Evolutionary conservation across 192 early-diverging fungal species (phyloP).

Genomic region (Endogone sp.): DNA sequence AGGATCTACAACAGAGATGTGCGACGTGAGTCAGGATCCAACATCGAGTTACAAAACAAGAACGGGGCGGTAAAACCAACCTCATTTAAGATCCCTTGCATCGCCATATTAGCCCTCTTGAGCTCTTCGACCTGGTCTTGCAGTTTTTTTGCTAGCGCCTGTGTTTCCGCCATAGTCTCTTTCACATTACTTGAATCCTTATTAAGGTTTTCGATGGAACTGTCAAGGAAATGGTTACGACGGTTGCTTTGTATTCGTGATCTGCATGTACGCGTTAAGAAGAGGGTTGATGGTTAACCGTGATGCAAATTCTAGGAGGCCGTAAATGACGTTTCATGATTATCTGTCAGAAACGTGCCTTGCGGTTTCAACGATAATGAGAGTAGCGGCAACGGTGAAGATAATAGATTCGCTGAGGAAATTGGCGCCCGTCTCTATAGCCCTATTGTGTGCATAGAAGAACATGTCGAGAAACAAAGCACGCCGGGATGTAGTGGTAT

Average conservation of each 20-base stretch:
- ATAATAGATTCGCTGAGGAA: conserved; percentile 76
- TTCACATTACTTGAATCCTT: conserved; percentile 27
- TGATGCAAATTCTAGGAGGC: neutral
- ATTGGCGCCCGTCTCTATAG: conserved; percentile 78
- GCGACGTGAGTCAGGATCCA: too few relatives aligned
- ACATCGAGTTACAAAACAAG: neutral
- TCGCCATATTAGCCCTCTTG: conserved; percentile 32
- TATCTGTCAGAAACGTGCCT: conserved; percentile 42
- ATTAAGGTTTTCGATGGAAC: conserved; percentile 54
- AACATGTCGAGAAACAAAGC: neutral
- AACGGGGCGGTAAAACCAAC: neutral
- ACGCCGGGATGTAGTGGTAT: neutral
- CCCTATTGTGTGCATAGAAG: conserved; percentile 30
- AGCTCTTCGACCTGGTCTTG: conserved; percentile 32
- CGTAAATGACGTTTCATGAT: neutral
- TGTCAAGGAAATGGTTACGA: conserved; percentile 43
- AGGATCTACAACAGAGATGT: conserved; percentile 22
- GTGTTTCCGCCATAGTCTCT: conserved; percentile 34
- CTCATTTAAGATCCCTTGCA: conserved; percentile 43
- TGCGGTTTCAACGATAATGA: conserved; percentile 67
- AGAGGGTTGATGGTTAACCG: neutral
- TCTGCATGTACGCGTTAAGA: conserved; percentile 16
- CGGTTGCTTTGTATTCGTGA: conserved; percentile 42
- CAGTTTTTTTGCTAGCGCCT: conserved; percentile 11
- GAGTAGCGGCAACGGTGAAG: conserved; percentile 67